Evolutionary conservation across 2,329 filamentous ascomycete species (phyloP).

Genomic region (Diplodia corticola): DNA sequence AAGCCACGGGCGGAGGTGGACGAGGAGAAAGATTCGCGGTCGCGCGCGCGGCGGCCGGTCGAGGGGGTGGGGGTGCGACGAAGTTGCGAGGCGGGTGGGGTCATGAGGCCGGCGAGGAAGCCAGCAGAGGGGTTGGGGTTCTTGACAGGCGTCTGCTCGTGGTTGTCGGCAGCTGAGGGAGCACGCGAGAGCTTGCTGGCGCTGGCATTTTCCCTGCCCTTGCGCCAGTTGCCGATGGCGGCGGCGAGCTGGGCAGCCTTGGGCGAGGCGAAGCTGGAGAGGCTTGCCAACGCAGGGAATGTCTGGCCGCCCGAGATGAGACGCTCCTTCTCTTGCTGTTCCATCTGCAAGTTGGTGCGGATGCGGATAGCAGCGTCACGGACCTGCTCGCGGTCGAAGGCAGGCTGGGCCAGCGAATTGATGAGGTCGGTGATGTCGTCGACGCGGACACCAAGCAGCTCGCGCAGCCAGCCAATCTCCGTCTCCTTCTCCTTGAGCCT

Average conservation of each 20-base stretch:
- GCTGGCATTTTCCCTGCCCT: conserved; percentile 55
- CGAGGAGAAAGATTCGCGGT: conserved; percentile 32
- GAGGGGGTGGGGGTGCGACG: conserved; percentile 27
- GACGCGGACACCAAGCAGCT: conserved; percentile 85
- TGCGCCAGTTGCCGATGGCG: conserved; percentile 97
- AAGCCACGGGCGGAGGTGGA: conserved; percentile 25
- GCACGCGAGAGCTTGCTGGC: conserved; percentile 40
- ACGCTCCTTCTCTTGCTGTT: conserved; percentile 90
- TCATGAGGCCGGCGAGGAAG: conserved; percentile 79
- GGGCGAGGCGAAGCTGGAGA: conserved; percentile 76
- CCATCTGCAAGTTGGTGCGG: conserved; percentile 95
- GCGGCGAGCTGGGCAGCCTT: conserved; percentile 87
- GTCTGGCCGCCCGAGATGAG: conserved; percentile 64
- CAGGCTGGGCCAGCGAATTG: conserved; percentile 69
- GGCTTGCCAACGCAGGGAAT: conserved; percentile 74
- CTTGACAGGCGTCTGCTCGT: conserved; percentile 56
- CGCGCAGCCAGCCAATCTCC: conserved; percentile 92
- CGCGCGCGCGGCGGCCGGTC: conserved; percentile 29
- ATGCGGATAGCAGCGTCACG: conserved; percentile 91
- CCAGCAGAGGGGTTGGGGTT: conserved; percentile 53
- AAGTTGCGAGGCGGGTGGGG: conserved; percentile 73
- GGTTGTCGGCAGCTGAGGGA: neutral
- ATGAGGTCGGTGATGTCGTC: conserved; percentile 94
- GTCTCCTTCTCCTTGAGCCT: conserved; percentile 91
- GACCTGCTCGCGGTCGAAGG: conserved; percentile 75